These are phyloP conservation scores for Kazachstania kunashirensis DNA, from an alignment of 805 yeast genomes.

Conservation along the genomic window DNA sequence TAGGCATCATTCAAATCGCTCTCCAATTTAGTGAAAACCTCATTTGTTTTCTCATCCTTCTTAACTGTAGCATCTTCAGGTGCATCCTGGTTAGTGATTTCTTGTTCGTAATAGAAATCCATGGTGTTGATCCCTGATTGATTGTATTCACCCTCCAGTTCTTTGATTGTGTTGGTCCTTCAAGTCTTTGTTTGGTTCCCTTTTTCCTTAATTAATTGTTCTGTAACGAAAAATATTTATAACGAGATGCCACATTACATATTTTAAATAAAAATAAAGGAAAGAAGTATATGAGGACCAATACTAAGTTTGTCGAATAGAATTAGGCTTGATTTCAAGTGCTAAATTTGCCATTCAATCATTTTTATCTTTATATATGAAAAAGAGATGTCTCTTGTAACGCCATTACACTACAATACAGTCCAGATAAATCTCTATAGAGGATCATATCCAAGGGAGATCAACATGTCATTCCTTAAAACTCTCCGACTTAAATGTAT, in stretches of 20 bases:
- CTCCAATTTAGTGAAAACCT: constrained; percentile 42
- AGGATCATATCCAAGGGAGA: constrained; percentile 79
- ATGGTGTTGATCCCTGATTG: no score
- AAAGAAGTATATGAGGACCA: no score
- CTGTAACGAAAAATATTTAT: no score
- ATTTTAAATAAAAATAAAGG: no score
- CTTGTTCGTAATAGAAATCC: constrained; percentile 27
- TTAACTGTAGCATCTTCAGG: not conserved
- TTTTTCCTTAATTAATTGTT: no score
- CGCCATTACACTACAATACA: constrained; percentile 71
- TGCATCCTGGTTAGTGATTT: constrained; percentile 12
- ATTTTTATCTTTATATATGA: not conserved
- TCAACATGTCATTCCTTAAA: constrained; percentile 58
- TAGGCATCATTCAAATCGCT: constrained; percentile 36
- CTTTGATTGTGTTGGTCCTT: no score
- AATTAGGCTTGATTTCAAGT: no score
- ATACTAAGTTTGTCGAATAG: no score
- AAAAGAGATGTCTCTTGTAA: constrained; percentile 32
- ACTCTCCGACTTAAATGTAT: constrained; percentile 61
- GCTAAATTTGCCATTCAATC: no score
- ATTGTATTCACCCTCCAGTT: no score
- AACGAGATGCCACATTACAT: no score
- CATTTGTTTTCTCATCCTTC: constrained; percentile 42
- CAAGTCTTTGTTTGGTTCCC: no score
- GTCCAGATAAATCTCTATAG: constrained; percentile 64